These are phyloP conservation scores for Grosmannia huntii DNA, from an alignment of 2,329 filamentous ascomycete genomes.

Conservation along the genomic window DNA sequence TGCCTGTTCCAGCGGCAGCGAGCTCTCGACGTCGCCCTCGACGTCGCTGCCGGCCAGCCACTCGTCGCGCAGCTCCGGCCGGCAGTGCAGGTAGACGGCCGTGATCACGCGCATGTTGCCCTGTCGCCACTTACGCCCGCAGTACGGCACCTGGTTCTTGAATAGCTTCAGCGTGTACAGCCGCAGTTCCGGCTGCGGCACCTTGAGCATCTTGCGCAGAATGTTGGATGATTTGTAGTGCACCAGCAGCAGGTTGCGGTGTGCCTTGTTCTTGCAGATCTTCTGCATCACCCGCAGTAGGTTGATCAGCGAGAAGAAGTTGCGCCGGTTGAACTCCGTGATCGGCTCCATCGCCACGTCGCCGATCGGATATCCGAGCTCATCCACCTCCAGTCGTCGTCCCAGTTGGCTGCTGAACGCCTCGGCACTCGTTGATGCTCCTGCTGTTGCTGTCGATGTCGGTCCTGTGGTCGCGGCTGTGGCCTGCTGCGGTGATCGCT, in stretches of 20 bases:
- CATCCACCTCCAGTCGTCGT: conserved; percentile 56
- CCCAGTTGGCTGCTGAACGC: conserved; percentile 1
- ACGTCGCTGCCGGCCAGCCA: conserved; percentile 88
- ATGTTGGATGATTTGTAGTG: conserved; percentile 93
- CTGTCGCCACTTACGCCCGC: conserved; percentile 94
- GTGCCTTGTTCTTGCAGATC: conserved; percentile 88
- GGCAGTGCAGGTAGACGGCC: conserved; percentile 85
- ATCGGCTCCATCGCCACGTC: conserved; percentile 60
- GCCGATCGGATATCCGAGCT: conserved; percentile 68
- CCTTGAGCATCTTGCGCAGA: conserved; percentile 78
- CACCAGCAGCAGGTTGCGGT: conserved; percentile 85
- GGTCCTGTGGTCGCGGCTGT: not conserved
- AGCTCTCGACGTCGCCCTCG: conserved; percentile 87
- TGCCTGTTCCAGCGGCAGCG: conserved; percentile 82
- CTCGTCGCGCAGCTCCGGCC: conserved; percentile 85
- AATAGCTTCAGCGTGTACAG: conserved; percentile 96
- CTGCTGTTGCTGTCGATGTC: not conserved
- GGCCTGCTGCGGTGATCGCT: conserved; percentile 31
- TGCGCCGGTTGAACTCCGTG: conserved; percentile 81
- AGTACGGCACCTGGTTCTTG: conserved; percentile 97
- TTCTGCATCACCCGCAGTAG: conserved; percentile 95
- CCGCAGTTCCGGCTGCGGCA: conserved; percentile 75
- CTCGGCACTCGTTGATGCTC: not conserved
- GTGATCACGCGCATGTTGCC: conserved; percentile 98
- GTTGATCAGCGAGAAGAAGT: conserved; percentile 92